Percentiles rank a stretch among this genome's conserved stretches.
These are phyloP conservation scores for Daedaleopsis nitida DNA, from an alignment of 768 basidiomycete species.

Conservation along the genomic window DNA sequence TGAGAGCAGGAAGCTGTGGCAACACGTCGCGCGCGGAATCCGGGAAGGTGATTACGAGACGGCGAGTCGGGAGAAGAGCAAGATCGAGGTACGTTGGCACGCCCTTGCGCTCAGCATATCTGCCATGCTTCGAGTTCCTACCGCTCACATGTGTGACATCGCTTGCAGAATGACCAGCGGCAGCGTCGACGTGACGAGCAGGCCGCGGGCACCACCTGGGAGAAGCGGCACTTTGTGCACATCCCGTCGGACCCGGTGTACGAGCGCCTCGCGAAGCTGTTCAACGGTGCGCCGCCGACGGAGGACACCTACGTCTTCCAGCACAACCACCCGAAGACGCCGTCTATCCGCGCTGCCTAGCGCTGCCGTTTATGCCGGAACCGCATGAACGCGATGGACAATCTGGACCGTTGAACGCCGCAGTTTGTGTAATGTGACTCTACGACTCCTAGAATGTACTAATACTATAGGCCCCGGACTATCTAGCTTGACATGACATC, in stretches of 20 bases:
- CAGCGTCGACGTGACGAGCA: conserved; percentile 83
- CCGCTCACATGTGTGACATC: not conserved
- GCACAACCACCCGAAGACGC: conserved; percentile 28
- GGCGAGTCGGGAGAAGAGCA: conserved; percentile 86
- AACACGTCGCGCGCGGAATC: conserved; percentile 86
- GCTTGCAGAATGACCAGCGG: conserved; percentile 82
- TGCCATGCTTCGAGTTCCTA: not conserved
- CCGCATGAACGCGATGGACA: not conserved
- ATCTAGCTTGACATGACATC: too few species aligned
- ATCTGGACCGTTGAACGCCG: not conserved
- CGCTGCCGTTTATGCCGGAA: not conserved
- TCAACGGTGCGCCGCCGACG: conserved; percentile 63
- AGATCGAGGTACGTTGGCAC: conserved; percentile 84
- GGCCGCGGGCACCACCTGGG: conserved; percentile 72
- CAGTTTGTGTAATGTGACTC: not conserved
- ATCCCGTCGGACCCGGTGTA: conserved; percentile 74
- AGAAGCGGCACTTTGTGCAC: conserved; percentile 74
- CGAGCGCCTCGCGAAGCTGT: conserved; percentile 61
- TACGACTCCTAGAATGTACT: not conserved
- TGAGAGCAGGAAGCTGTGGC: conserved; percentile 89
- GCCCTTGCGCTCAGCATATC: conserved; percentile 11
- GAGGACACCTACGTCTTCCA: conserved; percentile 80
- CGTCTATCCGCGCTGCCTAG: not conserved
- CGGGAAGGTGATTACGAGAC: conserved; percentile 87
- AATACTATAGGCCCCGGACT: not conserved